Conservation (phyloP, 768 basidiomycete species). For the Rhodotorula babjevae region DNA sequence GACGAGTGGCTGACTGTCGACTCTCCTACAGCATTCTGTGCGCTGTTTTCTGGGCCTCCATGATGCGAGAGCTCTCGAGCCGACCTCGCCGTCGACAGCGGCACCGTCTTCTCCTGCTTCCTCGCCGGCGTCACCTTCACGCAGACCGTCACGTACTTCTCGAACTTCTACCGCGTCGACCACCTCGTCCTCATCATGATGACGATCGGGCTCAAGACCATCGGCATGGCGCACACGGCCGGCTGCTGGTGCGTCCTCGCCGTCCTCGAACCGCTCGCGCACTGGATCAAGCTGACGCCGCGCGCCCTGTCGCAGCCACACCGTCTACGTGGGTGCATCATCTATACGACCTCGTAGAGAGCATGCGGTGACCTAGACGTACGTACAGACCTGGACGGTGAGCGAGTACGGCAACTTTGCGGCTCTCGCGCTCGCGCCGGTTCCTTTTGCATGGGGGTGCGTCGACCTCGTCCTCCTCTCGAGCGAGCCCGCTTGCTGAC, state of each 20-base stretch:
- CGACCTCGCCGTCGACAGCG: too few relatives aligned
- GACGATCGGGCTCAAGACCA: background rate
- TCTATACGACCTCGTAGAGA: too few relatives aligned
- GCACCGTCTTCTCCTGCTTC: conserved; percentile 10
- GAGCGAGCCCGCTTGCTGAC: too few relatives aligned
- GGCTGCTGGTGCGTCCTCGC: background rate
- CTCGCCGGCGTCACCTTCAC: conserved; percentile 9
- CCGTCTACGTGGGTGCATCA: background rate
- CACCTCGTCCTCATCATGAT: background rate
- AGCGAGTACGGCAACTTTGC: conserved; percentile 2
- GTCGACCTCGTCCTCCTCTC: too few relatives aligned
- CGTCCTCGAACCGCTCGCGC: too few relatives aligned
- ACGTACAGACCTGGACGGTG: conserved; percentile 4
- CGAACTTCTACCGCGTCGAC: background rate
- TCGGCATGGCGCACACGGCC: conserved; percentile 3
- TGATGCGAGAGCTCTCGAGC: too few relatives aligned
- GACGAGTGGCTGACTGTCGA: too few relatives aligned
- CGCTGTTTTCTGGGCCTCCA: too few relatives aligned
- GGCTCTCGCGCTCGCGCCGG: background rate
- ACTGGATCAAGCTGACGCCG: too few relatives aligned
- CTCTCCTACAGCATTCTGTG: background rate
- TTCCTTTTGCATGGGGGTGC: background rate
- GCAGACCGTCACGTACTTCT: background rate
- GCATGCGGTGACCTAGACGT: too few relatives aligned
- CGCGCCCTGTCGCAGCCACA: background rate